Percentiles rank a stretch among this genome's conserved stretches.
Conservation (phyloP, 305 asterid species). For the Fraxinus sp. region DNA sequence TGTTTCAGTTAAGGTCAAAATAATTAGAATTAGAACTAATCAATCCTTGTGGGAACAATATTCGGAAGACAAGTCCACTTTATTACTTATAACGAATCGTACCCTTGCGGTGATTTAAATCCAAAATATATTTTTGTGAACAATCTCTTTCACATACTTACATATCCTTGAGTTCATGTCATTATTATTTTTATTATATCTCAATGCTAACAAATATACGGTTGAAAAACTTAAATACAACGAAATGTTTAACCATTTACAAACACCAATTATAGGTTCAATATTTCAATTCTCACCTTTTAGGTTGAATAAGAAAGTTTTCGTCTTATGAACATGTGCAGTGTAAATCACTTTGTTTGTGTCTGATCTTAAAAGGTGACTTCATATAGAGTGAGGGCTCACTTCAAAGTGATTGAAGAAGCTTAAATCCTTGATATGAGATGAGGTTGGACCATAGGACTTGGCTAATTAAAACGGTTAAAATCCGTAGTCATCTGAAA, state of each 20-base stretch:
- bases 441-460: background rate
- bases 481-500: background rate
- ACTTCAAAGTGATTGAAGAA: background rate
- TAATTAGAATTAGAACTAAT: too few species aligned
- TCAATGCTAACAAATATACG: background rate
- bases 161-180: background rate
- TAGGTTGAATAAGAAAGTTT: background rate
- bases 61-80: too few species aligned
- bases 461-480: background rate
- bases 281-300: background rate
- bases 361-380: background rate
- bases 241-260: background rate
- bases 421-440: background rate
- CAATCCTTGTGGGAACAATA: too few species aligned
- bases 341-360: background rate
- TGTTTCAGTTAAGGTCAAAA: too few species aligned
- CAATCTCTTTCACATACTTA: background rate
- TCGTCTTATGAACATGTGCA: background rate
- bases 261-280: background rate
- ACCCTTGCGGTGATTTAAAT: too few species aligned
- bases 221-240: background rate
- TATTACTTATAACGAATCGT: too few species aligned
- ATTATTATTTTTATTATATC: background rate
- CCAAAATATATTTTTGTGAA: background rate
- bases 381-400: background rate